Base-by-base conservation (phyloP, 2,329 filamentous ascomycete species). In the Ceratocystis colombiana region DNA sequence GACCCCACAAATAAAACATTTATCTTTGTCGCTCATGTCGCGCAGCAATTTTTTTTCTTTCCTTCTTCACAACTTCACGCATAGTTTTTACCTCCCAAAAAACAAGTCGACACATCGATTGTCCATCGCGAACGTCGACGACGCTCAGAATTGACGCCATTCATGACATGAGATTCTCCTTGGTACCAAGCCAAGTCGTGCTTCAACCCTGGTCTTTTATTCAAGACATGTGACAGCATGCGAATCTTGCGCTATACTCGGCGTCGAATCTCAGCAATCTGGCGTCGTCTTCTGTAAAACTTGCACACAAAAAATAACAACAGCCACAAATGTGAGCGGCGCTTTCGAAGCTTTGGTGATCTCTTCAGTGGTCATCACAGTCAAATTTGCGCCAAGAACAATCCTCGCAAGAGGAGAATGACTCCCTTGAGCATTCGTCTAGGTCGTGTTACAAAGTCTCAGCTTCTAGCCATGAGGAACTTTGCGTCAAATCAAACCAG, bases 261-360 rank as follows among this genome's bases (percentile, higher is more conserved):
- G 10, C 12, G 37, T 41, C 37, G 37, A 41, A 15, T 41, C 37
- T 41, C 37, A 4, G 37, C 37, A 15, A 41, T 41, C 10, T 12
- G 12, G 10, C 37, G 3, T 41, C 10, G 12, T 41, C 37, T 41
- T 41, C 12, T 4, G 37, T 41, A 41, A 41, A 15, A 41, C 37
- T 41, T 12, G 37, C 25, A n/a, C 8, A 20, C 25, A 20, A 59
- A 6, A 37, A 22, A 37, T 33, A 25, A 30, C 10, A 59, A 53
- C 48, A 62, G 10, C 37, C 10, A 41, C 37, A 41, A 4, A 46
- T 17, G 37, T 50, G 22, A 28, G 66, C 69, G 89, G 89, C 89
- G 86, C 88, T 89, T 89, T 94, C 89, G 89, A 94, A 94, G 89
- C 89, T 91, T 90, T 89, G 78, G 80, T 81, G 86, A 81, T 77